Evolutionary conservation across 2,329 filamentous ascomycete genomes (phyloP), one percentile per base, ranked within the genome.

Genomic region (Hypoxylon sp.): DNA sequence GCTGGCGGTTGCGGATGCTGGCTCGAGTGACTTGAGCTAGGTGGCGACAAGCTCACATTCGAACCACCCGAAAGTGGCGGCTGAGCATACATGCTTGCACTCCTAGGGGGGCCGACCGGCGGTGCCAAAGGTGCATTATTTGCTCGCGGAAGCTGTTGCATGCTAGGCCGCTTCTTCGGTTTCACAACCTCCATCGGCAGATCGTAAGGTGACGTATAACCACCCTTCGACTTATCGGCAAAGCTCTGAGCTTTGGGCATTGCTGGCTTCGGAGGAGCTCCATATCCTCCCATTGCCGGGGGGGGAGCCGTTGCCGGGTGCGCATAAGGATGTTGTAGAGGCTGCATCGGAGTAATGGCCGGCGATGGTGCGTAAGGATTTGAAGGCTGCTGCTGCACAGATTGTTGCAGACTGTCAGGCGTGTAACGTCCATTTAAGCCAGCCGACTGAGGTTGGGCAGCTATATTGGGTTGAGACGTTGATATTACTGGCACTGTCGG

Each of bases 191-290:
- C 93, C 72, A 94, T 90, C 3, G 94, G 94, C 13, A 99, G 78
- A 73, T 99, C 95, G 64, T 97, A 99, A 0, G 94, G 94, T 13
- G 93, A 97, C 37, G 88, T 82, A 69, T 99, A 99, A 5, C 93
- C 92, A 47, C 90, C 90, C 72, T 96, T 97, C 2, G 90, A 77
- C 70, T 95, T 95, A 70, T 93, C 88, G 4, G 83, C 90, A 71
- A 96, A 99, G 71, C 93, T 97, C 68, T 95, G 85, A 1, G 83
- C 78, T 71, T 84, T 85, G 20, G 72, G 71, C 51, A 80, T 62
- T 55, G 80, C 74, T n/a, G 78, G 77, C 8, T 68, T 70, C 1
- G 66, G 62, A 27, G 71, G 69, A 16, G 69, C 67, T 21, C 71
- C 66, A 1, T 71, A 73, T 58, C 75, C 78, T 21, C 55, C 63